A percentile compares a stretch with the other conserved stretches of the same genome.
Conservation (phyloP, 495 filamentous ascomycete genomes). For the Penicillium fimorum region DNA sequence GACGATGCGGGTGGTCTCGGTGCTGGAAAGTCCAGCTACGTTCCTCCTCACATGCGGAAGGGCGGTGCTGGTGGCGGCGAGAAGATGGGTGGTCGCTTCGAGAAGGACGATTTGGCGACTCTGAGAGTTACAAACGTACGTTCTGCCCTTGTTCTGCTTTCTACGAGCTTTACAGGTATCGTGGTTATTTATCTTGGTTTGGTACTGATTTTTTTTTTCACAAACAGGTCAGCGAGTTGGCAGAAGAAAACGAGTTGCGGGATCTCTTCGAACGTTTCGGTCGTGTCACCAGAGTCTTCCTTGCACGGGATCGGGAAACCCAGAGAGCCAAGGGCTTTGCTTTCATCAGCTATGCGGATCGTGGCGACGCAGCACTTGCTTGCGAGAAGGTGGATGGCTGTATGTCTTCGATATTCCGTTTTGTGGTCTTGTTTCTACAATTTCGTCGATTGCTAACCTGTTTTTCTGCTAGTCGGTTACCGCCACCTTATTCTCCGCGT, state of each 20-base stretch:
- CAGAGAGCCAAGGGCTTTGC: slow-evolving; percentile 95
- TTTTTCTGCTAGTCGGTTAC: slow-evolving; percentile 62
- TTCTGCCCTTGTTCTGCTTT: slow-evolving; percentile 20
- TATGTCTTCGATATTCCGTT: slow-evolving; percentile 41
- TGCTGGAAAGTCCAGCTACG: slow-evolving; percentile 76
- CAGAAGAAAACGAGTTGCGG: slow-evolving; percentile 89
- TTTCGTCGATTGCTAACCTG: slow-evolving; percentile 23
- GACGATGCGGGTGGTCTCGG: slow-evolving; percentile 56
- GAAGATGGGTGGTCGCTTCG: slow-evolving; percentile 90
- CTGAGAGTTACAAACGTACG: slow-evolving; percentile 95
- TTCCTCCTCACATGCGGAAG: slow-evolving; percentile 86
- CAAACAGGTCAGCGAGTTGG: slow-evolving; percentile 85
- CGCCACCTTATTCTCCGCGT: slow-evolving; percentile 86
- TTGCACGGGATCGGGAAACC: slow-evolving; percentile 96
- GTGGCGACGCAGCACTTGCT: slow-evolving; percentile 82
- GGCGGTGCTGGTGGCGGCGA: slow-evolving; percentile 69
- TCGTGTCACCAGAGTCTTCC: slow-evolving; percentile 92
- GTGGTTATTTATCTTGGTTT: slow-evolving; percentile 10
- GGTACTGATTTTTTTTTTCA: slow-evolving; percentile 17
- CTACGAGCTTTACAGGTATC: neutral
- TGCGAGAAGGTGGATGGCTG: slow-evolving; percentile 98
- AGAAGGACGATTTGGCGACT: slow-evolving; percentile 94
- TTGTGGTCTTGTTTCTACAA: neutral
- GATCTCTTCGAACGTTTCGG: slow-evolving; percentile 98
- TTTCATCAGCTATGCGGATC: slow-evolving; percentile 93